Evolutionary conservation across 2,329 filamentous ascomycete genomes (phyloP), one percentile per base, ranked within the genome.

Genomic region (Arachnomyces sp.): DNA sequence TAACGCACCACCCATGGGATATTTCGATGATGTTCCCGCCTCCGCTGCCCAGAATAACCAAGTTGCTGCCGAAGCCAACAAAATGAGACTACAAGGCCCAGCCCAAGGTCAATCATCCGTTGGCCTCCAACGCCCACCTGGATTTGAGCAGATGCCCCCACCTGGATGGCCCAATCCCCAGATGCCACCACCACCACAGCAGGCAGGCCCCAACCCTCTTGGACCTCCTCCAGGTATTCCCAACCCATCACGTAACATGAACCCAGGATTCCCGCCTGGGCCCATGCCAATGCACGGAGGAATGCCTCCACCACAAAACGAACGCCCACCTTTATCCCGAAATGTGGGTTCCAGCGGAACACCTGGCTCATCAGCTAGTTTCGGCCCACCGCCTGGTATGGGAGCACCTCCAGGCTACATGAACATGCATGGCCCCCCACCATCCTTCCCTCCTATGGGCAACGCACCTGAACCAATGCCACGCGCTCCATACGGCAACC

Each of bases 361-460:
- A 4, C 45, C 51, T 11, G 54, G 49, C 20, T 25, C 20, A 9
- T 25, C 20, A 25, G 20, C 20, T 9, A 9, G 20, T 25, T 61
- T 57, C 38, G 58, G 54, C 2, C 58, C 57, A 36, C 65, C 65
- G 9, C 65, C 64, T 4, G 64, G 64, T 35, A 67, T 67, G 60
- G 63, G 64, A 51, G 65, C 65, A 18, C 66, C 65, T 16, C 66
- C 64, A 3, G 65, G 65, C 16, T 69, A 67, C 43, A 61, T 68
- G 53, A 52, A 48, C 43, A 51, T 51, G 56, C 64, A 62, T 34
- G 61, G 55, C 2, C 63, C 61, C 31, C 60, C 58, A 3, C 64
- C 62, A 4, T 61, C 53, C 3, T 64, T 64, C 36, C 61, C 61
- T 39, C 63, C 61, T 15, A 60, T 66, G 60, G 57, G 57, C 7